Base-by-base conservation (phyloP, 371 early-diverging fungal genomes). In the Rhizopus sp. region DNA sequence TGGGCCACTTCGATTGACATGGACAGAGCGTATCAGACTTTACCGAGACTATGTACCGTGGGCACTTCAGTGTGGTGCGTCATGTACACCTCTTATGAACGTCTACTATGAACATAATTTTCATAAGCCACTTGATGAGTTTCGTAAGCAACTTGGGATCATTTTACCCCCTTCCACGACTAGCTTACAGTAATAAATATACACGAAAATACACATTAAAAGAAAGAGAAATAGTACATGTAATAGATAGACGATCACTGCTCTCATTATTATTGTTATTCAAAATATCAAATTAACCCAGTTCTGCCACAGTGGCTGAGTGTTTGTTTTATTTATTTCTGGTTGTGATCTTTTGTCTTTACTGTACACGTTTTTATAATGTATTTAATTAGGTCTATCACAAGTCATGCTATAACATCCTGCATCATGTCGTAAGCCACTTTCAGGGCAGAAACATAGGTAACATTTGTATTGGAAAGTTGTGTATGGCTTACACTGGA, bases 51-150 rank as follows among this genome's bases (percentile, higher is more conserved):
- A 91, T 69, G 82, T 95, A 10, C 96, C 97, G 12, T 97, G 98
- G 98, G 96, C 95, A n/a, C 62, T 97, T 13, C 89, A 91, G 61
- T 85, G 87, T 61, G 96, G 91, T 15, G 73, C 78, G 30, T 82
- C 81, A 35, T 71, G 87, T 16, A 82, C 80, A 69, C 86, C 89
- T 16, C 63, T 96, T 31, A 86, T 98, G 84, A 89, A 88, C 67
- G 88, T 97, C 15, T 83, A 88, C 65, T 98, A 89, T 75, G 95
- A 95, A 69, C 89, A 95, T 42, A 80, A 85, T 59, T 84, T 88
- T 72, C 80, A 92, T 38, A 78, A 64, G 41, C 74, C 82, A 8
- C 54, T 97, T n/a, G 85, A 85, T 34, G 82, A 87, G 0, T 77
- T 97, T 16, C 82, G 87, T 58, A 69, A 78, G 34, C 82, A 88